Base-by-base conservation (phyloP, 192 early-diverging fungal genomes). In the Coemansia sp. region DNA sequence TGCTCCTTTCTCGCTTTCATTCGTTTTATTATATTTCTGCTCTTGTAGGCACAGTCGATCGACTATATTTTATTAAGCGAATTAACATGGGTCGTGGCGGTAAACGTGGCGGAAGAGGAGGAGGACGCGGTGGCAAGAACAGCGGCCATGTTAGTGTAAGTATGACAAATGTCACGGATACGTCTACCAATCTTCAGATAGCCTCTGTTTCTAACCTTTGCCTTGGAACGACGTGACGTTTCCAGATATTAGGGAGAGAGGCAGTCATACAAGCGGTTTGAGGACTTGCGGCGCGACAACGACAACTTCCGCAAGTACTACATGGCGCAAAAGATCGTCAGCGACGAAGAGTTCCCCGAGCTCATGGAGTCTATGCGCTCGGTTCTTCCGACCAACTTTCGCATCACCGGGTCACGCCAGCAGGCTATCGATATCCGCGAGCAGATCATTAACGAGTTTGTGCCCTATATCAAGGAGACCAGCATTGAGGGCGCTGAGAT, bases 351-450 rank as follows among this genome's bases (percentile, higher is more conserved):
- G 82, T 98, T 90, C 82, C 83, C 88, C 18, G 67, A 74, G 47
- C 92, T 96, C 52, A 88, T 95, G 78, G 87, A 89, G 54, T 65
- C 80, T 0, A 86, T 97, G 76, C 86, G 87, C 76, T 89, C 84
- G 38, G 83, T 85, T 18, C 88, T 99, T 52, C 98, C 98, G 9
- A 93, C 93, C 33, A 92, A 92, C 60, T 99, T 97, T 78, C 89
- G 98, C 49, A 93, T 99, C 75, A 96, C 96, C 0, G 98, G 97
- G 12, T 94, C 90, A 60, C 87, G 93, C 16, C 72, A 80, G 75
- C 79, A 85, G 71, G 79, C 79, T 15, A 66, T 69, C 70, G 86
- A 67, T 33, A 79, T 86, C 49, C 80, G 74, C 71, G 77, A 86
- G 79, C 80, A 80, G 75, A 79, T 83, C 65, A 63, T 85, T 61